Evolutionary conservation across 2,329 filamentous ascomycete genomes (phyloP).

Genomic region (Zymoseptoria passerinii): DNA sequence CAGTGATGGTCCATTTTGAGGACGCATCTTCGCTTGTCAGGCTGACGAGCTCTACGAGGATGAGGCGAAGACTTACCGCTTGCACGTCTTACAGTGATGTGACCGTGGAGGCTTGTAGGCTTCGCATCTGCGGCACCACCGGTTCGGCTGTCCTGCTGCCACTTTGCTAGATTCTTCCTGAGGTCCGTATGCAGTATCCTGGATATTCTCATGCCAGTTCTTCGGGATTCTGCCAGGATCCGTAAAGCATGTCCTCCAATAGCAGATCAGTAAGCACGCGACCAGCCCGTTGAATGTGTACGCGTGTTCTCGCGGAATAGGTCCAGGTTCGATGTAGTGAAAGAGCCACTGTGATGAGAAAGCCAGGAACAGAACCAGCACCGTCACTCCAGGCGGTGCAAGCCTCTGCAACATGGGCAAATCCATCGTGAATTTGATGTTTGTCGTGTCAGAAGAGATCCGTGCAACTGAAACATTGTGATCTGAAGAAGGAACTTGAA

Average conservation of each 20-base stretch:
- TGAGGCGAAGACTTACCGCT: too few relatives aligned
- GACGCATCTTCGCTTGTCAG: slow-evolving; percentile 26
- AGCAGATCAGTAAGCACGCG: slow-evolving; percentile 58
- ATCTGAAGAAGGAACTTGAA: not conserved
- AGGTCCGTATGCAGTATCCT: slow-evolving; percentile 20
- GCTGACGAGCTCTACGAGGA: too few relatives aligned
- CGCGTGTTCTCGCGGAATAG: slow-evolving; percentile 49
- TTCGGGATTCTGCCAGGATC: slow-evolving; percentile 49
- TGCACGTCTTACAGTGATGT: slow-evolving; percentile 73
- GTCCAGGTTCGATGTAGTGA: slow-evolving; percentile 48
- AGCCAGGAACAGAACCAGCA: slow-evolving; percentile 60
- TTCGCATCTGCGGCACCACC: slow-evolving; percentile 70
- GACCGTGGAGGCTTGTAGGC: slow-evolving; percentile 66
- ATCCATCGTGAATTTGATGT: slow-evolving; percentile 6
- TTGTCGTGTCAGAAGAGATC: not conserved
- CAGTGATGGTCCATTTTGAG: slow-evolving; percentile 51
- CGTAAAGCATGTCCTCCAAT: slow-evolving; percentile 54
- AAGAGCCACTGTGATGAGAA: slow-evolving; percentile 68
- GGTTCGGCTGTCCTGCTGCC: slow-evolving; percentile 27
- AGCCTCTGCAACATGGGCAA: slow-evolving; percentile 34
- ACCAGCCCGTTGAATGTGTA: slow-evolving; percentile 60
- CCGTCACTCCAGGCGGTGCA: slow-evolving; percentile 60
- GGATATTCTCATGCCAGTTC: slow-evolving; percentile 29
- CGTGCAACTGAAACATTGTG: not conserved
- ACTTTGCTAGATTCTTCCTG: slow-evolving; percentile 13